Evolutionary conservation across 257 asterid genomes (phyloP), one percentile per base, ranked within the genome.

Genomic region (Knoxia roxburghii): DNA sequence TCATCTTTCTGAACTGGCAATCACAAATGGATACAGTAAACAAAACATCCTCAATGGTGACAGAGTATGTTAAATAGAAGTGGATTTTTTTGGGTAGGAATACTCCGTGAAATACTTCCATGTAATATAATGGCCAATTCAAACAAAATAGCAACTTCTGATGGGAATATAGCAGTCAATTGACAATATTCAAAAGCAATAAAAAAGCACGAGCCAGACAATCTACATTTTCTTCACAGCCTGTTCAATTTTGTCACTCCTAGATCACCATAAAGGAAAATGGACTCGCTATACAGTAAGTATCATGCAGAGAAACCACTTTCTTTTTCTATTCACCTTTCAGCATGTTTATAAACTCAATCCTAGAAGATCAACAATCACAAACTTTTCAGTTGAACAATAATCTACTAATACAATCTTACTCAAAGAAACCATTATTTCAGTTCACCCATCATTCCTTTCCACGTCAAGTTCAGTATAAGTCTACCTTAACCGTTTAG

Each of bases 31-130:
- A 13, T 26, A 46, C 39, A 5, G 1, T 11, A 24, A 61, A 26
- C 20, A 48, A 20, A 37, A 30, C 60, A 63, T 70, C 32, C 61
- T 33, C 46, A 63, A 32, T 21, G 17, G n/a, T 23, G 65, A 45
- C 37, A 30, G 20, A 50, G 10, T 13, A 29, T 33, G 15, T 14
- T 64, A n/a, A 45, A 46, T 20, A 6, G 6, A 12, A 27, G 40
- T 15, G 40, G 12, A 29, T 29, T 11, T 55, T 55, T 12, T 33
- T 11, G 15, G 39, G 14, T 8, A 65, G 20, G 30, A 15, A 7
- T 48, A 1, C 29, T 50, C 37, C 1, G 13, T n/a, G n/a, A 10
- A 33, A 11, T 7, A 12, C 20, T 55, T 55, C 39, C 21, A 14
- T n/a, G 26, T 21, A 24, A 33, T 3, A 7, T 48, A 18, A 48